phyloP scores from a whole-genome alignment of 805 yeast genomes.

The Metschnikowia orientalis region DNA sequence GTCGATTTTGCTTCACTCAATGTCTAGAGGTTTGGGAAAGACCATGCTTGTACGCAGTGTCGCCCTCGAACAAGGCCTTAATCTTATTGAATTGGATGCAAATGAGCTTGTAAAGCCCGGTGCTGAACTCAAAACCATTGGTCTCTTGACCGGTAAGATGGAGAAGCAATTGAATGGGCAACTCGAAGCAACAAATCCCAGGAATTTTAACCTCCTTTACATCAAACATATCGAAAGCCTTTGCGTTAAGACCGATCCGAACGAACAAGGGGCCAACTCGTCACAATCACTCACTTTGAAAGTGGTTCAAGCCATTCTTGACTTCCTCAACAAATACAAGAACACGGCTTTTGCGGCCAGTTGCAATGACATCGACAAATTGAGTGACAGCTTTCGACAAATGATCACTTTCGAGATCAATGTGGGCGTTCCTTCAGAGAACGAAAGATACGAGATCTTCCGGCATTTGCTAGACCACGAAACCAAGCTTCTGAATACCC shows the following conservation, averaged over 20 bases:
- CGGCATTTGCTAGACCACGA: conserved; percentile 38
- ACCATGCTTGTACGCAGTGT: conserved; percentile 54
- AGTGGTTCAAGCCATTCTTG: conserved; percentile 53
- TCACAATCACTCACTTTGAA: conserved; percentile 48
- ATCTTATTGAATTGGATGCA: conserved; percentile 66
- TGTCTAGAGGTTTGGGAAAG: conserved; percentile 77
- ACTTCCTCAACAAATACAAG: conserved; percentile 41
- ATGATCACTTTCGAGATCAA: conserved; percentile 72
- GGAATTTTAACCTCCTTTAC: conserved; percentile 43
- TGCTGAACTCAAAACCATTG: conserved; percentile 74
- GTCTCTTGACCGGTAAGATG: conserved; percentile 67
- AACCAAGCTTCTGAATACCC: conserved; percentile 7
- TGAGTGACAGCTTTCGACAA: conserved; percentile 63
- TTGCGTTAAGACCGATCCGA: conserved; percentile 62
- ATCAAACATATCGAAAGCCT: conserved; percentile 73
- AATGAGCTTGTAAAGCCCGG: conserved; percentile 62
- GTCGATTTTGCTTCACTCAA: conserved; percentile 61
- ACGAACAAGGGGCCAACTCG: conserved; percentile 38
- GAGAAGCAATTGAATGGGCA: conserved; percentile 43
- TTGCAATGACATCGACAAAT: conserved; percentile 64
- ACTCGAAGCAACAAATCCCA: conserved; percentile 36
- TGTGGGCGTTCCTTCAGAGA: conserved; percentile 73
- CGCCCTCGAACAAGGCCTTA: conserved; percentile 58
- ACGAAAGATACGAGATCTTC: conserved; percentile 66
- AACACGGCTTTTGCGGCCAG: conserved; percentile 55